Evolutionary conservation across 208 protist species (phyloP).

Genomic region (Leishmania arabica): DNA sequence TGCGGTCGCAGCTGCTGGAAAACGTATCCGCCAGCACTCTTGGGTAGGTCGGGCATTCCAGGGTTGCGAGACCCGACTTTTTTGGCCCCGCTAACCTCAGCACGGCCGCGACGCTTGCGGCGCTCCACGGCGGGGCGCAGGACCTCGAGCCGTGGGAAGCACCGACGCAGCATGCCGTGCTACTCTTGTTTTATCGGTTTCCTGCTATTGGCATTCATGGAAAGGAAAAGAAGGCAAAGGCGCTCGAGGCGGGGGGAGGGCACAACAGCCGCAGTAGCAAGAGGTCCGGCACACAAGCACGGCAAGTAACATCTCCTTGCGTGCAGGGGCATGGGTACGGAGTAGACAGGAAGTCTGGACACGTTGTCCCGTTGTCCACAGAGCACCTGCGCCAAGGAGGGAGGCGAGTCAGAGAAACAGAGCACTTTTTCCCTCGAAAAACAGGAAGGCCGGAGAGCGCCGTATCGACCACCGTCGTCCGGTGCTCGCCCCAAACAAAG

Average conservation of each 20-base stretch:
- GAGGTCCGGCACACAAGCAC: background rate
- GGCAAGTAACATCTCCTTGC: background rate
- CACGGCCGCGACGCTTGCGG: constrained; percentile 38
- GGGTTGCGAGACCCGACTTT: constrained; percentile 25
- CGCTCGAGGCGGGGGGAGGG: background rate
- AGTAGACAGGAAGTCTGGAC: background rate
- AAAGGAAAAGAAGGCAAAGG: background rate
- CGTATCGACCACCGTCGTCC: background rate
- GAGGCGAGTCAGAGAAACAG: background rate
- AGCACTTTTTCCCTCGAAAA: no score
- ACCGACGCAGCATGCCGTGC: constrained; percentile 36
- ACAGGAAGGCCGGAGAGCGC: background rate
- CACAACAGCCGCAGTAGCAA: background rate
- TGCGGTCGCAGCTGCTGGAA: constrained; percentile 80
- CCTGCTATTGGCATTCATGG: background rate
- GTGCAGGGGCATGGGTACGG: background rate
- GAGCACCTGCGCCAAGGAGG: background rate
- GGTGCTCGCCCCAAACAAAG: background rate
- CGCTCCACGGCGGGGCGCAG: constrained; percentile 69
- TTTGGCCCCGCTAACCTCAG: constrained; percentile 20
- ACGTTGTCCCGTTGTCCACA: background rate
- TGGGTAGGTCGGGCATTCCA: constrained; percentile 72
- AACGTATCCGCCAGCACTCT: constrained; percentile 80
- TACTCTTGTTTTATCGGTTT: background rate
- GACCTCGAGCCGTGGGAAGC: constrained; percentile 7